A percentile compares a stretch with the other conserved stretches of the same genome.
phyloP scores from a whole-genome alignment of 1,139 yeast genomes.

The Candida freyschussii region DNA sequence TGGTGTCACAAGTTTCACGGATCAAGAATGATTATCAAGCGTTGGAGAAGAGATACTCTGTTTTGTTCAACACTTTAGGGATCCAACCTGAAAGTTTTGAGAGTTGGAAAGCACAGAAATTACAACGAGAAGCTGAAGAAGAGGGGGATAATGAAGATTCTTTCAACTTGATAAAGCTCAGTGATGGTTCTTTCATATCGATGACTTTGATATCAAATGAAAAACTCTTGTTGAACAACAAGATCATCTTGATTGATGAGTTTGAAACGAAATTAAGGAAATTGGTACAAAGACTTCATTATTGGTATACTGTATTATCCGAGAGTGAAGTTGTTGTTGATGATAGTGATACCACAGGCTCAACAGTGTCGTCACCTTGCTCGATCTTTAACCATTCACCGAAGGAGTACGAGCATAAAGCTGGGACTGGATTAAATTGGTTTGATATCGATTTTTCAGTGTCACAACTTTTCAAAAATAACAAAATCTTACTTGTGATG shows the following conservation, averaged over 20 bases:
- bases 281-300: slow-evolving; percentile 9
- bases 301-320: slow-evolving; percentile 6
- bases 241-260: slow-evolving; percentile 13
- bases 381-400: slow-evolving; percentile 4
- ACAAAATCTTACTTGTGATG: slow-evolving; percentile 18
- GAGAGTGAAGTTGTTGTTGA: slow-evolving; percentile 6
- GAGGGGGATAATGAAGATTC: slow-evolving; percentile 7
- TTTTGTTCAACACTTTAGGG: slow-evolving; percentile 12
- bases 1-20: slow-evolving; percentile 17
- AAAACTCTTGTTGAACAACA: slow-evolving; percentile 15
- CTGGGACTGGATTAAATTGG: slow-evolving; percentile 13
- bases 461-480: slow-evolving; percentile 12
- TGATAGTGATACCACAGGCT: slow-evolving; percentile 7
- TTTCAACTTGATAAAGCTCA: slow-evolving; percentile 19
- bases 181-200: slow-evolving; percentile 21
- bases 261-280: slow-evolving; percentile 12
- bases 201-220: slow-evolving; percentile 10
- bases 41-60: slow-evolving; percentile 13
- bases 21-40: slow-evolving; percentile 13
- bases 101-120: slow-evolving; percentile 12
- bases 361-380: slow-evolving; percentile 11
- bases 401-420: no score
- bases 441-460: slow-evolving; percentile 17
- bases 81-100: slow-evolving; percentile 18
- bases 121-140: slow-evolving; percentile 3